phyloP scores from a whole-genome alignment of 768 basidiomycete genomes.

The Russula sp. region DNA sequence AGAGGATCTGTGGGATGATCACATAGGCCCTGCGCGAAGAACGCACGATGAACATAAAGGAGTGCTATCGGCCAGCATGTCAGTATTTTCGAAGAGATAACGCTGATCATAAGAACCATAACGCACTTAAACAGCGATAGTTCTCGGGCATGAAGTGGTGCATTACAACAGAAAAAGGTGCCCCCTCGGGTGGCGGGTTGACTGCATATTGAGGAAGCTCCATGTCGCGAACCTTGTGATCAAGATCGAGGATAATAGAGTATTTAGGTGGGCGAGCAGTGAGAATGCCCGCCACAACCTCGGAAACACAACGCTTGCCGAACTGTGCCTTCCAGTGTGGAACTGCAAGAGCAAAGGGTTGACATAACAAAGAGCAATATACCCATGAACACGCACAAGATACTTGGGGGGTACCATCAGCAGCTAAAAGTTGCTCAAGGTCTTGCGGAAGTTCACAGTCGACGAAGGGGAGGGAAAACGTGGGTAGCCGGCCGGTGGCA shows the following conservation, averaged over 20 bases:
- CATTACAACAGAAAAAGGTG: slow-evolving; percentile 56
- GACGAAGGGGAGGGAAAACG: slow-evolving; percentile 63
- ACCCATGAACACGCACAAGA: slow-evolving; percentile 43
- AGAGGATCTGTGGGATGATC: slow-evolving; percentile 61
- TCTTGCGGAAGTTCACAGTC: slow-evolving; percentile 64
- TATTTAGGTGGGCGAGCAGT: slow-evolving; percentile 59
- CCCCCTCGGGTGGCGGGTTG: slow-evolving; percentile 40
- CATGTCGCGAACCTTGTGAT: slow-evolving; percentile 54
- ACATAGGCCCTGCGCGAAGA: slow-evolving; percentile 65
- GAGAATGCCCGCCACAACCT: slow-evolving; percentile 60
- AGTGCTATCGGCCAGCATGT: slow-evolving; percentile 38
- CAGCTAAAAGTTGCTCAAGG: slow-evolving; percentile 47
- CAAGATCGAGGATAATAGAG: slow-evolving; percentile 53
- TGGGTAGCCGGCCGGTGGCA: slow-evolving; percentile 61
- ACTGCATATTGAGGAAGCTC: slow-evolving; percentile 56
- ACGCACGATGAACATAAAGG: slow-evolving; percentile 66
- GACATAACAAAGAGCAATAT: background rate
- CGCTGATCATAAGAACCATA: slow-evolving; percentile 1
- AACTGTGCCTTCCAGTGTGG: slow-evolving; percentile 66
- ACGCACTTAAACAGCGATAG: slow-evolving; percentile 61
- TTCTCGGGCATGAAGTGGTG: slow-evolving; percentile 68
- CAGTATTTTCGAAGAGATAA: background rate
- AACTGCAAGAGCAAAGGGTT: slow-evolving; percentile 33
- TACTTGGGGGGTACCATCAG: slow-evolving; percentile 48
- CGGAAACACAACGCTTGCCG: slow-evolving; percentile 56